Evolutionary conservation across 2,329 filamentous ascomycete genomes (phyloP), one percentile per base, ranked within the genome.

Genomic region (Beauveria pseudobassiana): DNA sequence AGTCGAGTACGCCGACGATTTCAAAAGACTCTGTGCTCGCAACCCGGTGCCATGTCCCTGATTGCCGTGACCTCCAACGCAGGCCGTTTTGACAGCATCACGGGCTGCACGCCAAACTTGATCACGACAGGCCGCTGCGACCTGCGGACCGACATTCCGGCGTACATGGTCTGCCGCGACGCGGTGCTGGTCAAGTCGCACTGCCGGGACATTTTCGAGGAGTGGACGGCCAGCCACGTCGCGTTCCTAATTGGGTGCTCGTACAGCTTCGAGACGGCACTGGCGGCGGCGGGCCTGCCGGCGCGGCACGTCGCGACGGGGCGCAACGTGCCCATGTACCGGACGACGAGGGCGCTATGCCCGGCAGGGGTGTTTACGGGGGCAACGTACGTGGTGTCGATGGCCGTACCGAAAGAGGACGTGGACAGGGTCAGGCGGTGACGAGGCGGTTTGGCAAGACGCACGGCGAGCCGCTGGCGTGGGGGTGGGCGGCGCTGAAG

Each of bases 221-320:
- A 83, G 46, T 88, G 85, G 86, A 79, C 77, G 0, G 68, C 75
- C 5, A 78, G 86, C 64, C 83, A 88, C 65, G 80, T 85, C 26
- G 85, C 78, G 0, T 88, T 86, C 67, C 69, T 88, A 50, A 81
- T 88, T 64, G 86, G 85, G 9, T 88, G 85, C 68, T 84, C 80
- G 1, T 88, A 82, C 75, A 84, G 79, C 65, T 88, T 88, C 68
- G 85, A 88, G 69, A 72, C 76, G 3, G 84, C 84, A 3, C 77
- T 88, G 24, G 67, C 71, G 0, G 70, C 68, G 0, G 80, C 80
- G 0, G 81, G 80, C 0, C 71, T 88, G 6, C 65, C 74, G 7
- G 80, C 84, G 1, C 75, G 78, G 2, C 84, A 88, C 66, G 72
- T 77, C 5, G 62, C 71, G 2, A 74, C 78, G 20, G 69, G 71